Conservation (phyloP, 1,284 basidiomycete genomes). For the Phylloboletellus chloephorus region DNA sequence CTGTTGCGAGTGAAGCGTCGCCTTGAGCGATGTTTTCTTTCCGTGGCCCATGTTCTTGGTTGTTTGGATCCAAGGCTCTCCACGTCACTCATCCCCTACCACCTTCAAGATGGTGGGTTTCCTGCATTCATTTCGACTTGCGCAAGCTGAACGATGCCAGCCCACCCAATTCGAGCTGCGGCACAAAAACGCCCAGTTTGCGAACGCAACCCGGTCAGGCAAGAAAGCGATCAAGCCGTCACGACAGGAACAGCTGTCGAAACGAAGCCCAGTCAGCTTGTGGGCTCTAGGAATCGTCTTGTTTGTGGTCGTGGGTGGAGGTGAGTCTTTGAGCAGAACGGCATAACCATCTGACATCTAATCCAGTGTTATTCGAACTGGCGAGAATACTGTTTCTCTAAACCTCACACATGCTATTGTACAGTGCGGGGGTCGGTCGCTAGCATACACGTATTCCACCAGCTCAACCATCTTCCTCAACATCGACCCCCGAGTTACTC, state of each 20-base stretch:
- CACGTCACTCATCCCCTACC: conserved; percentile 15
- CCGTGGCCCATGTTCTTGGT: conserved; percentile 35
- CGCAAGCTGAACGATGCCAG: conserved; percentile 27
- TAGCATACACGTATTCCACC: conserved; percentile 23
- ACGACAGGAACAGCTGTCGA: conserved; percentile 61
- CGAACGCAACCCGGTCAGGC: conserved; percentile 60
- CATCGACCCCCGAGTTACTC: conserved; percentile 40
- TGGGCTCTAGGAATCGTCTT: conserved; percentile 65
- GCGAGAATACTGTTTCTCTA: conserved; percentile 60
- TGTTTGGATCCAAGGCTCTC: conserved; percentile 36
- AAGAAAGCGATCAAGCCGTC: conserved; percentile 71
- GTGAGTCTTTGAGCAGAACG: conserved; percentile 38
- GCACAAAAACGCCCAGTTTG: conserved; percentile 72
- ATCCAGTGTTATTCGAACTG: conserved; percentile 67
- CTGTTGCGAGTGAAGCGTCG: conserved; percentile 63
- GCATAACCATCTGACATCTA: conserved; percentile 6
- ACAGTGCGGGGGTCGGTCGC: conserved; percentile 12
- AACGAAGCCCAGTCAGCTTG: conserved; percentile 63
- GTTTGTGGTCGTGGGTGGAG: conserved; percentile 73
- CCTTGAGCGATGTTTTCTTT: conserved; percentile 55
- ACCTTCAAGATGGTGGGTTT: conserved; percentile 20
- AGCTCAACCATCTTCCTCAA: conserved; percentile 33
- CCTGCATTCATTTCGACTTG: not conserved
- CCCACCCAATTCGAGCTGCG: conserved; percentile 75
- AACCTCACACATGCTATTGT: conserved; percentile 14